phyloP scores from a whole-genome alignment of 495 filamentous ascomycete genomes.

The Symbiotaphrina buchneri region DNA sequence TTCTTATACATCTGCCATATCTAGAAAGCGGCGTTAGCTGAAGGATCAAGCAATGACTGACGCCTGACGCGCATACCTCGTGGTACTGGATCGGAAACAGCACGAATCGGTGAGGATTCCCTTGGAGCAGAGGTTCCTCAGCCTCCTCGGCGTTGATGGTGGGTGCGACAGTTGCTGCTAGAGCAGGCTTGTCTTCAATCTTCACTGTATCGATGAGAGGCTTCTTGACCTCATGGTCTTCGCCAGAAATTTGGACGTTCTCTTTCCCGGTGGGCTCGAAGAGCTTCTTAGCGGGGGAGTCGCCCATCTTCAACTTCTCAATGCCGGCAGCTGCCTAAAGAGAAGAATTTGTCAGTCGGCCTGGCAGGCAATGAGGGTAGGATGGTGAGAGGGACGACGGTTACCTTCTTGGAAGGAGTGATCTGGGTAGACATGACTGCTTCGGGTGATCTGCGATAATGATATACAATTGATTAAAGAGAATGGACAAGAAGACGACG shows the following conservation, averaged over 20 bases:
- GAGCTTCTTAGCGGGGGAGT: constrained; percentile 77
- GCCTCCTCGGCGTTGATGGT: constrained; percentile 49
- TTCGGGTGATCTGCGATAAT: no score
- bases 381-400: constrained; percentile 18
- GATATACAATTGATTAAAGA: constrained; percentile 1
- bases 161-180: constrained; percentile 32
- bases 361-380: constrained; percentile 14
- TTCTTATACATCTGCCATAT: constrained; percentile 99
- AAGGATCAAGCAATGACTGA: constrained; percentile 16
- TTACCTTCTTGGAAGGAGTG: constrained; percentile 79
- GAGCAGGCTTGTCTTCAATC: constrained; percentile 22
- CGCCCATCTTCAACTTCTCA: constrained; percentile 71
- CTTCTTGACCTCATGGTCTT: constrained; percentile 17
- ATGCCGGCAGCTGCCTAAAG: constrained; percentile 61
- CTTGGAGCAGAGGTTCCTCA: constrained; percentile 78
- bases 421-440: constrained; percentile 40
- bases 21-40: constrained; percentile 21
- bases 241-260: constrained; percentile 24
- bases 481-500: background rate
- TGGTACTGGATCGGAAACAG: constrained; percentile 99
- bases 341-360: constrained; percentile 10
- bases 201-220: constrained; percentile 25
- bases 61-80: constrained; percentile 53
- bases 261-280: constrained; percentile 59
- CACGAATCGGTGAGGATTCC: constrained; percentile 93